Evolutionary conservation across 2,329 filamentous ascomycete species (phyloP).

Genomic region (Diaporthe sp.): DNA sequence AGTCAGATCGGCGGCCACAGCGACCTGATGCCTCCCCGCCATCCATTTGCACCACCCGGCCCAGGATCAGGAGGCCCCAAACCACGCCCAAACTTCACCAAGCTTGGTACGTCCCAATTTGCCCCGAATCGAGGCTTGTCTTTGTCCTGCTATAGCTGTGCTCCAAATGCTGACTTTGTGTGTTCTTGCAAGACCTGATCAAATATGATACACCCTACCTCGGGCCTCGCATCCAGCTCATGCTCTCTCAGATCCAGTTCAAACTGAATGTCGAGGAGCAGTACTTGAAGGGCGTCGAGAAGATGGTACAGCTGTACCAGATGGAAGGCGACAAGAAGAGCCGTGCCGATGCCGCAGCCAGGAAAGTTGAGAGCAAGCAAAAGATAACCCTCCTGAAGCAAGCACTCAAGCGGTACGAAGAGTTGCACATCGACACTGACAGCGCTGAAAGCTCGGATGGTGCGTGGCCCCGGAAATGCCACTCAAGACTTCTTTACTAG

Average conservation of each 20-base stretch:
- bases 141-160: neutral
- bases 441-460: slow-evolving; percentile 83
- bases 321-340: slow-evolving; percentile 98
- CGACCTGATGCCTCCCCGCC: slow-evolving; percentile 84
- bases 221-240: slow-evolving; percentile 97
- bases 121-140: neutral
- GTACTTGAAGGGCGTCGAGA: slow-evolving; percentile 98
- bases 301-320: slow-evolving; percentile 98
- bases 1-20: slow-evolving; percentile 74
- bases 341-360: slow-evolving; percentile 89
- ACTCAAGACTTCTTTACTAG: neutral
- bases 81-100: slow-evolving; percentile 90
- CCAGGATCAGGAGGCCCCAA: slow-evolving; percentile 77
- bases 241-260: slow-evolving; percentile 98
- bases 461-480: slow-evolving; percentile 58
- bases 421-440: slow-evolving; percentile 93
- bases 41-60: slow-evolving; percentile 82
- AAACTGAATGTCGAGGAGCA: slow-evolving; percentile 99
- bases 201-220: slow-evolving; percentile 98
- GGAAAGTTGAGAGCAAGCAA: slow-evolving; percentile 94
- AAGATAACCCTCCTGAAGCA: slow-evolving; percentile 97
- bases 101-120: slow-evolving; percentile 78
- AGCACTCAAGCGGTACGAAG: slow-evolving; percentile 95
- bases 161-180: slow-evolving; percentile 34
- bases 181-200: slow-evolving; percentile 80